These are phyloP conservation scores for Leccinum truebloodii DNA, from an alignment of 768 basidiomycete genomes.

Conservation along the genomic window DNA sequence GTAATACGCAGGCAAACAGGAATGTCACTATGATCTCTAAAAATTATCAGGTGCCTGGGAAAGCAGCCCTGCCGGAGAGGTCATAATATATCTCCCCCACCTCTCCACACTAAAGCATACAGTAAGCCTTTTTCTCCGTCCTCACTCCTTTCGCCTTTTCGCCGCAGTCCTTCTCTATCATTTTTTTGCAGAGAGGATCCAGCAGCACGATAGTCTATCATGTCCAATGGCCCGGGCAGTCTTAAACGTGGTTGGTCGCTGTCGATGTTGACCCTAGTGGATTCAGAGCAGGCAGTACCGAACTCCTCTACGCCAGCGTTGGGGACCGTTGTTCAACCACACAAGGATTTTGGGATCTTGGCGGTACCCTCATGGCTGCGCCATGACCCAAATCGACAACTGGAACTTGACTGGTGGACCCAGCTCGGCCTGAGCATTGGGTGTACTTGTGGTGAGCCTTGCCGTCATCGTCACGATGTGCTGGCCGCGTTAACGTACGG, in stretches of 20 bases:
- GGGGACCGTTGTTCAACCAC: not conserved
- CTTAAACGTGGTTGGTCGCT: conserved; percentile 17
- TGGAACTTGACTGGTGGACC: conserved; percentile 37
- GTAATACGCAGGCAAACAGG: not conserved
- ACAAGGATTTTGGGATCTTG: conserved; percentile 20
- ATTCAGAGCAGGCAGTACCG: conserved; percentile 6
- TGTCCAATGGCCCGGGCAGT: conserved; percentile 13
- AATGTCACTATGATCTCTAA: not conserved
- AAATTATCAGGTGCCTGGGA: conserved; percentile 12
- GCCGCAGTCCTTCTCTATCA: conserved; percentile 16
- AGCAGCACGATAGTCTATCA: conserved; percentile 4
- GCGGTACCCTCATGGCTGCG: conserved; percentile 45
- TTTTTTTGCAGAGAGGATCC: conserved; percentile 4
- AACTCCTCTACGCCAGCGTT: not conserved
- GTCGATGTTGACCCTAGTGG: conserved; percentile 14
- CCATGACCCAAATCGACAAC: conserved; percentile 41
- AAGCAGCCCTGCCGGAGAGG: conserved; percentile 15
- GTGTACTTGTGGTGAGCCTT: conserved; percentile 44
- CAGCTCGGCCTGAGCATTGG: conserved; percentile 50
- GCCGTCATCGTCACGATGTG: conserved; percentile 5
- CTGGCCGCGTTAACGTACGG: not conserved
- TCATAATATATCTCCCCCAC: conserved; percentile 5
- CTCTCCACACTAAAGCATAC: not conserved
- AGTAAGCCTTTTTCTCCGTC: not conserved
- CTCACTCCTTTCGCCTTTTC: conserved; percentile 9